These are phyloP conservation scores for Rhodomyrtus tomentosa DNA, from an alignment of 345 rosid species.

Conservation along the genomic window DNA sequence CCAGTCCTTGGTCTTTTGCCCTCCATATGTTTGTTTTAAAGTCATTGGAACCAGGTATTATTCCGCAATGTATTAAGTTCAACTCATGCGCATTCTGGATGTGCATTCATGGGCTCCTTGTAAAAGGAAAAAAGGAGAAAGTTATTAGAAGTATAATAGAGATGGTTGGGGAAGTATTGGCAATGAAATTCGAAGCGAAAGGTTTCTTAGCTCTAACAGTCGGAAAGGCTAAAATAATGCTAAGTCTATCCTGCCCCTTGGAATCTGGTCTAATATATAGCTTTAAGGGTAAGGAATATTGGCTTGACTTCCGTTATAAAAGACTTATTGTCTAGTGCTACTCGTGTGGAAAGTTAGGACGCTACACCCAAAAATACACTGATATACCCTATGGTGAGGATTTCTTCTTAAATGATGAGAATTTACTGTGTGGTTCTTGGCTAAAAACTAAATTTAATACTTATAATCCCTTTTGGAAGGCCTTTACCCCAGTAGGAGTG, in stretches of 20 bases:
- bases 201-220: not conserved
- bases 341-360: not conserved
- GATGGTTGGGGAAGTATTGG: not conserved
- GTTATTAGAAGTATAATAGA: too few relatives aligned
- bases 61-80: too few relatives aligned
- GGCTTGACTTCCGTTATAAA: not conserved
- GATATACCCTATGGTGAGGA: not conserved
- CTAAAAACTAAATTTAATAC: too few relatives aligned
- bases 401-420: too few relatives aligned
- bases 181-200: not conserved
- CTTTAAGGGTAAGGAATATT: not conserved
- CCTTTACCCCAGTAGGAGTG: too few relatives aligned
- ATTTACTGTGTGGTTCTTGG: not conserved
- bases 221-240: not conserved
- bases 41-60: not conserved
- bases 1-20: not conserved
- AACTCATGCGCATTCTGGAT: not conserved
- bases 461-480: too few relatives aligned
- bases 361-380: too few relatives aligned
- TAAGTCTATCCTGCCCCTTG: not conserved
- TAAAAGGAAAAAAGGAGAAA: not conserved
- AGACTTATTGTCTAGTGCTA: not conserved
- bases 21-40: not conserved
- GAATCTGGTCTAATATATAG: not conserved
- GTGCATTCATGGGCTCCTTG: not conserved